Conservation (phyloP, 495 filamentous ascomycete genomes). For the Penicillium chermesinum region DNA sequence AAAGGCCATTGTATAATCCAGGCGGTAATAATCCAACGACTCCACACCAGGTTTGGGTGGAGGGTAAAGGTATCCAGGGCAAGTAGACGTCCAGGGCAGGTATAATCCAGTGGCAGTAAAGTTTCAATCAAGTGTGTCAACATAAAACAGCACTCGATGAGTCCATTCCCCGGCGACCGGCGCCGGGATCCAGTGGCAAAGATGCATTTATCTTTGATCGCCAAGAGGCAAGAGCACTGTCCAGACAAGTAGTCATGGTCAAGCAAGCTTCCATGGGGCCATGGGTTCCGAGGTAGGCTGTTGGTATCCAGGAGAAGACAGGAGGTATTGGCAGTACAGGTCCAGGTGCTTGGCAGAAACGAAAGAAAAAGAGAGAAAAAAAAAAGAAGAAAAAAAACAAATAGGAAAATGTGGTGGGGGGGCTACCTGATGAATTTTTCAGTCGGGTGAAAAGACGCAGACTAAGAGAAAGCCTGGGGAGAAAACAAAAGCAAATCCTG, state of each 20-base stretch:
- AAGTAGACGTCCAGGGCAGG: slow-evolving; percentile 12
- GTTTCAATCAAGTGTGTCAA: slow-evolving; percentile 36
- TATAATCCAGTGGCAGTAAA: slow-evolving; percentile 18
- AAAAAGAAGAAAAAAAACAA: slow-evolving; percentile 4
- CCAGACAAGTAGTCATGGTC: slow-evolving; percentile 8
- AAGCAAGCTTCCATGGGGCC: slow-evolving; percentile 16
- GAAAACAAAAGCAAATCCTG: slow-evolving; percentile 38
- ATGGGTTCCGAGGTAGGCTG: slow-evolving; percentile 4
- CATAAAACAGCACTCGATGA: slow-evolving; percentile 44
- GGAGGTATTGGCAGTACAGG: slow-evolving; percentile 13
- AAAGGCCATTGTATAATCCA: slow-evolving; percentile 7
- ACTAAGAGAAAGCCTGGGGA: slow-evolving; percentile 32
- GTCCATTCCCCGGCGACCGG: slow-evolving; percentile 34
- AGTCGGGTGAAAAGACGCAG: slow-evolving; percentile 23
- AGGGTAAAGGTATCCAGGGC: not conserved
- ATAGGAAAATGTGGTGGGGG: slow-evolving; percentile 35
- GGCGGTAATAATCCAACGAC: slow-evolving; percentile 20
- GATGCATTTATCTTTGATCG: slow-evolving; percentile 24
- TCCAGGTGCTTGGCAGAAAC: slow-evolving; percentile 22
- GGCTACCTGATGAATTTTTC: slow-evolving; percentile 46
- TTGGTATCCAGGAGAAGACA: slow-evolving; percentile 16
- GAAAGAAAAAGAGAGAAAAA: slow-evolving; percentile 16
- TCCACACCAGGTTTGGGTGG: slow-evolving; percentile 28
- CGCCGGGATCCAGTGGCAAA: slow-evolving; percentile 16
- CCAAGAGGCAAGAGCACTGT: slow-evolving; percentile 19